Evolutionary conservation across 805 yeast species (phyloP).

Genomic region (Metschnikowia baotianmanensis): DNA sequence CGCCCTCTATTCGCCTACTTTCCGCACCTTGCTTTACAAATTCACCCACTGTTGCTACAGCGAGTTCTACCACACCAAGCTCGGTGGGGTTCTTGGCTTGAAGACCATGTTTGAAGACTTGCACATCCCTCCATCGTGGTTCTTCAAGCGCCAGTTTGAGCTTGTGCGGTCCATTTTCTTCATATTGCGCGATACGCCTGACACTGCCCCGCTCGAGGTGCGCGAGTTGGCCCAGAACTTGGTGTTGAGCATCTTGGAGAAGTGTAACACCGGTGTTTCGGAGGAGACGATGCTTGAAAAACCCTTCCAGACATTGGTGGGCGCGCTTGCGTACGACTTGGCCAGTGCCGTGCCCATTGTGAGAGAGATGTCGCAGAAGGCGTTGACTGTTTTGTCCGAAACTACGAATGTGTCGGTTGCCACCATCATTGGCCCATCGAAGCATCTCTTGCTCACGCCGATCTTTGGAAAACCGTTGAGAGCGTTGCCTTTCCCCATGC

Average conservation of each 20-base stretch:
- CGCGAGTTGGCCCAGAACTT: conserved; percentile 67
- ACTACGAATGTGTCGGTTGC: conserved; percentile 69
- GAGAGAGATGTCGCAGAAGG: conserved; percentile 74
- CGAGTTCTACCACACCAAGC: conserved; percentile 78
- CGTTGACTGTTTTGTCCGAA: conserved; percentile 65
- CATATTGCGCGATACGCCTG: conserved; percentile 85
- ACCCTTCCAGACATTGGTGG: conserved; percentile 75
- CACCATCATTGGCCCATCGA: conserved; percentile 77
- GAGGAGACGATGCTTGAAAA: conserved; percentile 64
- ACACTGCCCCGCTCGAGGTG: conserved; percentile 81
- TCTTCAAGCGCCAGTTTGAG: conserved; percentile 77
- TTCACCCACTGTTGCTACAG: conserved; percentile 91
- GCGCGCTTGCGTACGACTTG: conserved; percentile 89
- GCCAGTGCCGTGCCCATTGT: conserved; percentile 85
- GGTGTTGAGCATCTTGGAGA: conserved; percentile 58
- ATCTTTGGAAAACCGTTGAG: conserved; percentile 95
- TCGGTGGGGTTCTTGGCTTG: conserved; percentile 88
- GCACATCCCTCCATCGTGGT: conserved; percentile 67
- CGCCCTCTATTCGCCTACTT: conserved; percentile 69
- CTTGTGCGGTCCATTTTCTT: conserved; percentile 83
- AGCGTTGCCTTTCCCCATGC: conserved; percentile 98
- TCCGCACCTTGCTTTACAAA: conserved; percentile 72
- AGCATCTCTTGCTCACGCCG: conserved; percentile 80
- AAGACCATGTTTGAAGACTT: conserved; percentile 68
- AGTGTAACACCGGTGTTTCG: conserved; percentile 61